Evolutionary conservation across 1,284 basidiomycete genomes (phyloP), one percentile per base, ranked within the genome.

Genomic region (Vanrija sp.): DNA sequence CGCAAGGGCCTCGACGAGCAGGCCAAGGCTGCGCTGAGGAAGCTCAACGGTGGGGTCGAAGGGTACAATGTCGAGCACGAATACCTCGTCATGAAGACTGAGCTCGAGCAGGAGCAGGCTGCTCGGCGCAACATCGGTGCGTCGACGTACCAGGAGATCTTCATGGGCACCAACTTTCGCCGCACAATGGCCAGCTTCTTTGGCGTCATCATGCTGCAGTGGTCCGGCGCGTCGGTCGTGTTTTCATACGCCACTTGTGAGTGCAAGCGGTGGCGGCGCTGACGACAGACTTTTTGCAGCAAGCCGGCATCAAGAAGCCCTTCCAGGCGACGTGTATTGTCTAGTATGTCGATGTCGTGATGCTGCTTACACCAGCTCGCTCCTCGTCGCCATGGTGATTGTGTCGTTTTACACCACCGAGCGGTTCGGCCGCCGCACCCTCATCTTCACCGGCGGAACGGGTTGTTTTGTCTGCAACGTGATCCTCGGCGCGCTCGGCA

Each of bases 351-450:
- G 31, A 25, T 4, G 24, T 5, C 4, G 24, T 25, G 24, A 9
- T 25, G 9, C 5, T 25, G 24, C 31, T 31, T 9, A 31, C 31
- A 1, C 31, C 31, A 31, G 31, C 27, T 49, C 67, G 24, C 63
- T 73, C 45, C 61, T 73, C 16, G 59, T 67, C 27, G 67, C 70
- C 43, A 67, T 73, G 16, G 49, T 71, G 37, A 57, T 65, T 53
- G 68, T 66, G 4, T 22, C 18, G 15, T 73, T 73, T 66, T 64
- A 64, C 35, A 48, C 74, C n/a, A 66, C 73, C 51, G 67, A 72
- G 41, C 60, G 65, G 8, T 67, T 69, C 50, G 72, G 73, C 6
- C 67, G 75, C 24, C 66, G 75, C 27, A 64, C 69, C 0, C 51
- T 73, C 7, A 62, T 76, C 12, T 60, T 76, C 19, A 57, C 45